Base-by-base conservation (phyloP, 2,329 filamentous ascomycete genomes). In the Eutypella sp. region DNA sequence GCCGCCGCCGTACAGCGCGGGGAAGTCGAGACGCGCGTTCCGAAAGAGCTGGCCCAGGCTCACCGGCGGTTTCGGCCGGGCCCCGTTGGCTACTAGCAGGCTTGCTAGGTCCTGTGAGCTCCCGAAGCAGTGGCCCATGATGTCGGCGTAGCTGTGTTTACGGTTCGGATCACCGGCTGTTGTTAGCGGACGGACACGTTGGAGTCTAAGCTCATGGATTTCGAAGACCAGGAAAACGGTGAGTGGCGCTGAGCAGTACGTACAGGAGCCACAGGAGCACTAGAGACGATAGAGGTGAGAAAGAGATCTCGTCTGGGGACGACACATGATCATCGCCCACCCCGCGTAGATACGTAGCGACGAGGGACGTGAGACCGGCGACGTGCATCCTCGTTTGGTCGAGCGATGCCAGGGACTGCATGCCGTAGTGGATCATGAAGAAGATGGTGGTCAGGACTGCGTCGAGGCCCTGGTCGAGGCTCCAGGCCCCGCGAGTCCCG, bases 401-500 rank as follows among this genome's bases (percentile, higher is more conserved):
- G 24, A 47, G 37, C 2, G 27, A 40, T 9, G 41, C 18, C 6
- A 27, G 18, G 2, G 41, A 44, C 16, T 38, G 36, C n/a, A 40
- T 27, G 3, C 41, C 46, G 18, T 41, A 44, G 10, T 47, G 34
- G 6, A 47, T 44, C 46, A 47, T 47, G 16, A 47, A 19, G 22
- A 47, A 47, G 8, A 47, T 2, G 3, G 41, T 44, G 15, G 27
- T 20, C 9, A 47, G n/a, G 7, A 45, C 25, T 4, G 37, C 42
- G 15, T 48, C 46, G 13, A 48, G n/a, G 19, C 20, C 11, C 4
- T 25, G 8, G 3, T 5, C 29, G 15, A 18, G 15, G 6, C 16
- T 9, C 18, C 9, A 9, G 18, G 24, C 23, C 20, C 31, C 31
- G 8, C 22, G 8, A 11, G 24, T 20, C 19, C 8, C 13, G 18